Base-by-base conservation (phyloP, 2,329 filamentous ascomycete genomes). In the Stagonosporopsis rhizophila region DNA sequence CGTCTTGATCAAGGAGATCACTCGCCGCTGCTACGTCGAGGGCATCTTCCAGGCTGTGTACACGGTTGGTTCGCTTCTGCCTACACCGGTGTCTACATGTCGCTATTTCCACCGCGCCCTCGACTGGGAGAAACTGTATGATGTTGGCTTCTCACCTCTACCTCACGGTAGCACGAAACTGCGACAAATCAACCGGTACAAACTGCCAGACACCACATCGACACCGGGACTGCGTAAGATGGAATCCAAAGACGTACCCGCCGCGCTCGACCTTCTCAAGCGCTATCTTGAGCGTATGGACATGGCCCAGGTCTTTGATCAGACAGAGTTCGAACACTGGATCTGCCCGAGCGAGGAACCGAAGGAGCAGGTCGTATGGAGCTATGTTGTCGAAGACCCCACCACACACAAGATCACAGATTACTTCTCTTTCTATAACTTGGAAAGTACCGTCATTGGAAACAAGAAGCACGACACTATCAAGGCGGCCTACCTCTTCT, bases 1-100 rank as follows among this genome's bases (percentile, higher is more conserved):
- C 0, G 90, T 98, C 2, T 86, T 99, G 49, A 99, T 99, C 82
- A 97, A 97, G 78, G 95, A 99, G 76, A 92, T 99, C 68, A 99
- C 95, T 5, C 89, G 95, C 44, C 86, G 92, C 61, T 96, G 92
- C 81, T 96, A 98, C 77, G 79, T 92, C 44, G 83, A 90, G 62
- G 90, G 89, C 53, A 89, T 96, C 64, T 98, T 90, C 84, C 95
- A 99, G 78, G 95, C 94, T 45, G 91, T 99, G 56, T 98, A 97
- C 80, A 99, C 95, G 1, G 95, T 89, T 25, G 95, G 95, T 35
- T 88, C 94, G 19, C 88, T 99, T 35, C 84, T 99, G 2, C 95
- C 95, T 25, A 96, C 89, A 34, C 95, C 95, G 4, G 86, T 99
- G 61, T 93, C 90, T 77, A 96, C 92, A 11, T 96, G 92, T 72